phyloP scores from a whole-genome alignment of 163 green algal genomes.

The Botryococcus braunii region DNA sequence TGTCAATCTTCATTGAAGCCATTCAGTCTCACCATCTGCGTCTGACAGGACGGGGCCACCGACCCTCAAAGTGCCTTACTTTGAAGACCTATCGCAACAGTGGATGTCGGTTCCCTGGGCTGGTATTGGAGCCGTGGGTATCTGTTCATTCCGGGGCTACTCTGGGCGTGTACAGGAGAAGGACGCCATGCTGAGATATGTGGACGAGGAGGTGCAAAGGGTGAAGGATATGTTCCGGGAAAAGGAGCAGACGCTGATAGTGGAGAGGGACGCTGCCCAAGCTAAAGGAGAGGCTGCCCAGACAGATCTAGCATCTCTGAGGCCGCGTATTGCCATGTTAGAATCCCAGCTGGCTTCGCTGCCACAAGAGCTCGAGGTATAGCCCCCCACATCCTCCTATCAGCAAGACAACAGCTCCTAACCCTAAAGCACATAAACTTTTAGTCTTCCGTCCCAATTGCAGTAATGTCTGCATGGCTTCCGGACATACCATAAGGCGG shows the following conservation, averaged over 20 bases:
- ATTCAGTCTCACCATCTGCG: not conserved
- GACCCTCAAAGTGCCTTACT: not conserved
- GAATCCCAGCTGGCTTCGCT: not conserved
- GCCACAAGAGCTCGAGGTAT: conserved; percentile 5
- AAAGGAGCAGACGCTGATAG: conserved; percentile 44
- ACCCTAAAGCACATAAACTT: too few relatives aligned
- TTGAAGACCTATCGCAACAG: not conserved
- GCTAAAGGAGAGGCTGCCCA: conserved; percentile 3
- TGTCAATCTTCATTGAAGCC: not conserved
- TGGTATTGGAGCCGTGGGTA: not conserved
- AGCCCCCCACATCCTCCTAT: too few relatives aligned
- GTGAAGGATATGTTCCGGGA: conserved; percentile 67
- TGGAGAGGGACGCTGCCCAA: conserved; percentile 45
- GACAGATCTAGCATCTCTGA: not conserved
- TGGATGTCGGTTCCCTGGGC: not conserved
- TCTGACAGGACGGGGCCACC: not conserved
- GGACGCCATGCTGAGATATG: conserved; percentile 61
- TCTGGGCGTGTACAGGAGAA: conserved; percentile 33
- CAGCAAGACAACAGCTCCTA: too few relatives aligned
- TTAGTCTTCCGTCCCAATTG: too few relatives aligned
- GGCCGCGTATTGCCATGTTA: too few relatives aligned
- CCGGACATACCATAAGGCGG: too few relatives aligned
- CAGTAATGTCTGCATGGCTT: too few relatives aligned
- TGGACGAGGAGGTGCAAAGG: conserved; percentile 66
- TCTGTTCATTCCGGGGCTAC: too few relatives aligned